Conservation (phyloP, 768 basidiomycete species). For the Cystoderma amianthinum region DNA sequence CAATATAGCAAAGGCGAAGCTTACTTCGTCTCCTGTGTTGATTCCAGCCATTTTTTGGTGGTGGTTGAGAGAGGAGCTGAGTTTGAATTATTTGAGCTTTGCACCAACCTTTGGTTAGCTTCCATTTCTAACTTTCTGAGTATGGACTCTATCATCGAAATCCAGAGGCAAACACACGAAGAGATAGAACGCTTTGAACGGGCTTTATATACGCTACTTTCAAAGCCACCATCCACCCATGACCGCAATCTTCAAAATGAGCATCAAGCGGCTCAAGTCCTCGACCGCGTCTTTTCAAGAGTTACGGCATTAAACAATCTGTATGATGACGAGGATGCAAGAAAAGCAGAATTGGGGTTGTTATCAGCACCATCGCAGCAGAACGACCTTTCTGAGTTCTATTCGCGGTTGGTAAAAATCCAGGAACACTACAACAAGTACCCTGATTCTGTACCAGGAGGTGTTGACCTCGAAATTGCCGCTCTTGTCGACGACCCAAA, state of each 20-base stretch:
- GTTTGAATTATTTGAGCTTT: conserved; percentile 36
- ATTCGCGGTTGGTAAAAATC: conserved; percentile 90
- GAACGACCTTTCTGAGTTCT: conserved; percentile 88
- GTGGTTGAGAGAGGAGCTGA: conserved; percentile 46
- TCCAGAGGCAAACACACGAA: conserved; percentile 94
- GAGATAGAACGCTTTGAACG: conserved; percentile 90
- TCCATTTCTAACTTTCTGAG: too few relatives aligned
- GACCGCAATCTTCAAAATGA: conserved; percentile 67
- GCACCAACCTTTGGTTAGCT: not conserved
- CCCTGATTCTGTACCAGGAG: conserved; percentile 78
- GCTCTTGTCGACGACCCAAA: conserved; percentile 73
- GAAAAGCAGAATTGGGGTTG: conserved; percentile 59
- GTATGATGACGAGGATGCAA: conserved; percentile 72
- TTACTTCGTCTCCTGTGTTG: conserved; percentile 80
- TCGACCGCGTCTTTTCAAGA: conserved; percentile 74
- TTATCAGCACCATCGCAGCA: conserved; percentile 53
- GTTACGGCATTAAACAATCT: conserved; percentile 56
- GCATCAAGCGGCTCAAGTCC: conserved; percentile 86
- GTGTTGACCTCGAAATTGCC: conserved; percentile 80
- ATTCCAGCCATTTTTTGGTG: conserved; percentile 68
- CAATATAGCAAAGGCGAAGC: conserved; percentile 11
- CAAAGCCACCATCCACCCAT: conserved; percentile 56
- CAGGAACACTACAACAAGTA: conserved; percentile 96
- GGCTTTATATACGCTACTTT: conserved; percentile 78
- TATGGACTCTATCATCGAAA: conserved; percentile 93